Evolutionary conservation across 2,329 filamentous ascomycete species (phyloP), one percentile per base, ranked within the genome.

Genomic region (Aspergillus neoniger): DNA sequence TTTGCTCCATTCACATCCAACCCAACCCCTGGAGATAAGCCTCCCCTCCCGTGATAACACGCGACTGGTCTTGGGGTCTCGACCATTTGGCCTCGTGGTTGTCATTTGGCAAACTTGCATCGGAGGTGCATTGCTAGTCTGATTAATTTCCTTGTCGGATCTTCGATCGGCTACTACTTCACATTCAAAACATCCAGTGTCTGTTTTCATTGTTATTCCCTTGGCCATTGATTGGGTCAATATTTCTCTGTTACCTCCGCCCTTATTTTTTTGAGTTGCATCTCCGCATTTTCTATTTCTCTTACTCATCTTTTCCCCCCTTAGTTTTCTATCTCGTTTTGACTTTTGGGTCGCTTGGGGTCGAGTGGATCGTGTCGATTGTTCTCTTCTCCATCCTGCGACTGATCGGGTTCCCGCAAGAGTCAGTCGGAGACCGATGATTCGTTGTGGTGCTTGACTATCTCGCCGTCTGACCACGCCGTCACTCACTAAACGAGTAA

Each of bases 131-230:
- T 25, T 25, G 21, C 23, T 49, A 49, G 23, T 50, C 41, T 21
- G 17, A 10, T 49, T 17, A 50, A 17, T 32, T n/a, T n/a, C 23
- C 21, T 49, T 21, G 51, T 48, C 21, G n/a, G 28, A 52, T 59
- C 44, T 32, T 55, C 47, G 39, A 57, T 57, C 41, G 49, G 48
- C 36, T 62, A 19, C 58, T 25, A 19, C 58, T 25, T 53, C 38
- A n/a, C 21, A 43, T 41, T 28, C 32, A 10, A 36, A 36, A 59
- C 47, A 25, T 21, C 15, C 36, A 15, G 39, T 39, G 32, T 28
- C 28, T 51, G 12, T 19, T 44, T n/a, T n/a, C 10, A 36, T 36
- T 36, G 32, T 36, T 36, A 14, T 36, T 36, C 17, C 41, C 17
- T 21, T 14, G 21, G 41, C 41, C 19, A 19, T 44, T 14, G 19